These are phyloP conservation scores for Stipa capillata DNA, from an alignment of 176 grass and related monocot species.

Conservation along the genomic window DNA sequence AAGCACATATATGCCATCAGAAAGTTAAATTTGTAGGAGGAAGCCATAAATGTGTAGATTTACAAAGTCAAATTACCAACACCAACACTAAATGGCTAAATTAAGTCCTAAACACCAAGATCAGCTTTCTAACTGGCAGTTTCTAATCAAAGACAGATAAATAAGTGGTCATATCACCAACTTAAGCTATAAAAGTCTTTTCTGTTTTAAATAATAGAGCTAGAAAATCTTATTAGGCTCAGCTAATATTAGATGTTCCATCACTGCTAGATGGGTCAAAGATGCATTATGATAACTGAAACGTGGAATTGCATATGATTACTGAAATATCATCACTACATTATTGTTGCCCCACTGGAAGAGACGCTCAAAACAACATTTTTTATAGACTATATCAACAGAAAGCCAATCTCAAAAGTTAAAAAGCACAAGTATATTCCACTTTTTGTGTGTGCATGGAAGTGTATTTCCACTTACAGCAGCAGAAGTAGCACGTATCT, in stretches of 20 bases:
- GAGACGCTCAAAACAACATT: neutral
- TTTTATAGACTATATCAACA: neutral
- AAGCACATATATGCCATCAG: neutral
- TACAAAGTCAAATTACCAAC: neutral
- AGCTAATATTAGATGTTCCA: neutral
- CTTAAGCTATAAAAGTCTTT: too few relatives aligned
- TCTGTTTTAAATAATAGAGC: neutral
- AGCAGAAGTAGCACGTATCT: constrained; percentile 70
- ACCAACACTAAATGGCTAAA: too few relatives aligned
- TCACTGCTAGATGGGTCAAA: neutral
- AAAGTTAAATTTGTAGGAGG: neutral
- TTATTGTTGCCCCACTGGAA: neutral
- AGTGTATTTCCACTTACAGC: constrained; percentile 64
- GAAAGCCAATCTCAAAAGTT: neutral
- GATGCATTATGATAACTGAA: neutral
- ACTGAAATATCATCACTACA: neutral
- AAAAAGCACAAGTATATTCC: constrained; percentile 48
- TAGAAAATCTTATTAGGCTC: neutral
- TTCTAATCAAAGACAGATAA: neutral
- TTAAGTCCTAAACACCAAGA: neutral
- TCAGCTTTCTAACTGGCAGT: neutral
- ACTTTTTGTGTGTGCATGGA: constrained; percentile 43
- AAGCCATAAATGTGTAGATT: neutral
- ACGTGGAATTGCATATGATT: neutral
- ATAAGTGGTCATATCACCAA: neutral